phyloP scores from a whole-genome alignment of 129 eudicot genomes.

The Artemisia tridentata region DNA sequence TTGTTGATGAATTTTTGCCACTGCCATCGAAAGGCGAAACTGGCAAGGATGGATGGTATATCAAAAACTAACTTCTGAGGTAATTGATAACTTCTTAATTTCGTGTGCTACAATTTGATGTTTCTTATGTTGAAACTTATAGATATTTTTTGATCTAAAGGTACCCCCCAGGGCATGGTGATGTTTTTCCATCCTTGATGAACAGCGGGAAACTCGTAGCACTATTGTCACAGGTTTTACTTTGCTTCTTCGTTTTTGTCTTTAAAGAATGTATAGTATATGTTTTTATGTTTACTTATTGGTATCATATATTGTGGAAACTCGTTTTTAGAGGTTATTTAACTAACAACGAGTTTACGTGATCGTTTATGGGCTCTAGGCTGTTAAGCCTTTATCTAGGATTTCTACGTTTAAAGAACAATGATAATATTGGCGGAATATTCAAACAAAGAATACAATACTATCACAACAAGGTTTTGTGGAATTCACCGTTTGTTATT shows the following conservation, averaged over 20 bases:
- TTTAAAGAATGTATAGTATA: not conserved
- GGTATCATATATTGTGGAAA: not conserved
- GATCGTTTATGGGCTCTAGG: no score
- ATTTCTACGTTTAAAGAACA: no score
- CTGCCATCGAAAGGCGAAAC: conserved; percentile 77
- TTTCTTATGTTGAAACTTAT: conserved; percentile 11
- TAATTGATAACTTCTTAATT: not conserved
- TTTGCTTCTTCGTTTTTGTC: not conserved
- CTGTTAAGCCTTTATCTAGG: no score
- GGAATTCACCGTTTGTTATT: no score
- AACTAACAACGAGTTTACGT: no score
- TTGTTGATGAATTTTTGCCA: conserved; percentile 76
- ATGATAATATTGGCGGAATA: no score
- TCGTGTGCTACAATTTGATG: not conserved
- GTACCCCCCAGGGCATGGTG: conserved; percentile 99
- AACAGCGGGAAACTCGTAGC: conserved; percentile 95
- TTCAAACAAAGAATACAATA: no score
- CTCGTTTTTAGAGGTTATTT: no score
- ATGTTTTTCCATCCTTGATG: conserved; percentile 90
- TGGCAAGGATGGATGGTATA: conserved; percentile 97
- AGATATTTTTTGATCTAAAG: conserved; percentile 35
- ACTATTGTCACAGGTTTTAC: conserved; percentile 70
- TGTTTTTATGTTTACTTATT: not conserved
- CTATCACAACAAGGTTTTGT: no score
- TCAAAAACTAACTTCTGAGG: not conserved